Percentiles rank a stretch among this genome's conserved stretches.
Conservation (phyloP, 129 eudicot species). For the Chrysanthemum makinoi region DNA sequence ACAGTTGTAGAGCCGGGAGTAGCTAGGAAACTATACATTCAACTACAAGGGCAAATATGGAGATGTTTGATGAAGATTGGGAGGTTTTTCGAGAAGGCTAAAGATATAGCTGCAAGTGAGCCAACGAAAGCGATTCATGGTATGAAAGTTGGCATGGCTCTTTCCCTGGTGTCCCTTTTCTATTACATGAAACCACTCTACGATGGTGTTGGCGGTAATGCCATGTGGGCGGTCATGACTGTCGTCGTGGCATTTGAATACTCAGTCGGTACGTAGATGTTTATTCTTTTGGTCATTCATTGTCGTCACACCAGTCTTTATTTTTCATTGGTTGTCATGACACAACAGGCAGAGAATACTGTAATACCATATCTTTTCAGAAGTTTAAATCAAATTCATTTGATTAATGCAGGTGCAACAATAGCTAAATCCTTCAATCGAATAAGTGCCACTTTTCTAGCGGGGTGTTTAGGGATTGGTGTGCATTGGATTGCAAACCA, state of each 20-base stretch:
- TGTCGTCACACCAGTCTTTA: background rate
- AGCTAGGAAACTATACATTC: conserved; percentile 12
- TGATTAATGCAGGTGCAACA: conserved; percentile 63
- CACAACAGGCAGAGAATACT: background rate
- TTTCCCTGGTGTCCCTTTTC: conserved; percentile 73
- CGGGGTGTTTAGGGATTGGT: conserved; percentile 78
- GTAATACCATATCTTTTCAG: no score
- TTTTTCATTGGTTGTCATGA: background rate
- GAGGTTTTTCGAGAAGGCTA: conserved; percentile 48
- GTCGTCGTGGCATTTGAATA: conserved; percentile 88
- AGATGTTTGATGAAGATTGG: conserved; percentile 26
- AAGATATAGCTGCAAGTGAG: conserved; percentile 55
- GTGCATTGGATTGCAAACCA: conserved; percentile 80
- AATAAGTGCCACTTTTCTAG: conserved; percentile 57
- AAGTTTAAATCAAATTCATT: background rate
- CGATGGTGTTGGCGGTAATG: conserved; percentile 80
- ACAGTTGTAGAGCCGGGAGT: conserved; percentile 27
- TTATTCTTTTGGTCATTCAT: background rate
- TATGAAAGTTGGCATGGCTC: conserved; percentile 79
- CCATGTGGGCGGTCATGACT: conserved; percentile 99
- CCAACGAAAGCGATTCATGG: conserved; percentile 76
- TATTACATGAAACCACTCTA: conserved; percentile 91
- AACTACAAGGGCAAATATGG: conserved; percentile 23
- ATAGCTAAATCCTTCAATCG: conserved; percentile 73
- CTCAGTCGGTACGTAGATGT: conserved; percentile 69